A percentile compares a stretch with the other conserved stretches of the same genome.
phyloP scores from a whole-genome alignment of 2,329 filamentous ascomycete genomes.

The Talaromyces verruculosus region DNA sequence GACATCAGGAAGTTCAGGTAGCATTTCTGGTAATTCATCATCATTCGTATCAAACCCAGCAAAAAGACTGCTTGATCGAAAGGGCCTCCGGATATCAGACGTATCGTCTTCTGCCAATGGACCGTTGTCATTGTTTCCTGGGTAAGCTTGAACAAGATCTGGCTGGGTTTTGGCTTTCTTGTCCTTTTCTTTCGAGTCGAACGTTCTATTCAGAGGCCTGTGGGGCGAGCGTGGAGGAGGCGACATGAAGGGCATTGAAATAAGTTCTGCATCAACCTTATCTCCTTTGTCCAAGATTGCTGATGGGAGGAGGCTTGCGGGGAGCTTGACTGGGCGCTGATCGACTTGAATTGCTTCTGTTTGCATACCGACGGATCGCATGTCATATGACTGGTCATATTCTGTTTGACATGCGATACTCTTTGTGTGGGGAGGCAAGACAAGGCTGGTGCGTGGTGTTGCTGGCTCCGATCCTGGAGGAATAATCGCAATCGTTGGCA shows the following conservation, averaged over 20 bases:
- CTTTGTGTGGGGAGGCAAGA: conserved; percentile 78
- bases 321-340: conserved; percentile 70
- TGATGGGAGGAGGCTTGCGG: conserved; percentile 75
- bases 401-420: conserved; percentile 79
- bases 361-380: conserved; percentile 66
- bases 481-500: conserved; percentile 88
- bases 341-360: conserved; percentile 90
- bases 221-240: conserved; percentile 38
- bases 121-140: conserved; percentile 77
- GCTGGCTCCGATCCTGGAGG: conserved; percentile 82
- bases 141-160: conserved; percentile 65
- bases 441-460: conserved; percentile 69
- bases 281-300: conserved; percentile 59
- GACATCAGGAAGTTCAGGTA: conserved; percentile 35
- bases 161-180: conserved; percentile 38
- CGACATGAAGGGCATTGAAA: conserved; percentile 35
- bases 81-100: conserved; percentile 65
- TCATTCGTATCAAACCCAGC: conserved; percentile 74
- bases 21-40: conserved; percentile 36
- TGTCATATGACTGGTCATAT: conserved; percentile 48
- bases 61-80: conserved; percentile 80
- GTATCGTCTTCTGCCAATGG: conserved; percentile 62
- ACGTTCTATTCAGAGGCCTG: conserved; percentile 28
- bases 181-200: conserved; percentile 40
- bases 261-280: conserved; percentile 27